A percentile compares a stretch with the other conserved stretches of the same genome.
phyloP scores from a whole-genome alignment of 495 filamentous ascomycete species.

The Aspergillus sparsus region DNA sequence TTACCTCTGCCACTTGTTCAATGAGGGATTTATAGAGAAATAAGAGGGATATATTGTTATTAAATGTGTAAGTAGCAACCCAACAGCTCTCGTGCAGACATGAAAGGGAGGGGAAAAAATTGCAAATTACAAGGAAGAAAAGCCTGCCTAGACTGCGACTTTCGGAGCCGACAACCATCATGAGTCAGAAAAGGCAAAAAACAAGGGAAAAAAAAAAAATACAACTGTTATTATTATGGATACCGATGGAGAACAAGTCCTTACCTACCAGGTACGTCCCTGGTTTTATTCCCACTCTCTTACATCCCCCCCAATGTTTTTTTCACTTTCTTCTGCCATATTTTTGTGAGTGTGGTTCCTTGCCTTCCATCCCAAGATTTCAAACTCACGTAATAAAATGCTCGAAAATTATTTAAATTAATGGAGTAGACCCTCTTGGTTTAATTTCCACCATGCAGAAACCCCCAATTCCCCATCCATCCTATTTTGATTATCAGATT shows the following conservation, averaged over 20 bases:
- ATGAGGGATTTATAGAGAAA: slow-evolving; percentile 15
- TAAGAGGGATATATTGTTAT: slow-evolving; percentile 1
- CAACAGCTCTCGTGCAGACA: slow-evolving; percentile 17
- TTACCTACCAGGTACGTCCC: too few relatives aligned
- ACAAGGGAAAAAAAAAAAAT: background rate
- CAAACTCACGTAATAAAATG: slow-evolving; percentile 22
- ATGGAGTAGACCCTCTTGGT: slow-evolving; percentile 12
- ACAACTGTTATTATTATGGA: background rate
- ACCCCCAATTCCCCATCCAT: slow-evolving; percentile 2
- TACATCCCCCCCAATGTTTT: slow-evolving; percentile 5
- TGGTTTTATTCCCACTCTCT: too few relatives aligned
- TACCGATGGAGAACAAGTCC: too few relatives aligned
- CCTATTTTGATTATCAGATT: slow-evolving; percentile 27
- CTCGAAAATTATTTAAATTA: slow-evolving; percentile 3
- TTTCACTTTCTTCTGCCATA: background rate
- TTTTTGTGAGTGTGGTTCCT: background rate
- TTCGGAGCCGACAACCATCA: slow-evolving; percentile 27
- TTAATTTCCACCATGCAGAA: slow-evolving; percentile 15
- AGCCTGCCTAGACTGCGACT: slow-evolving; percentile 23
- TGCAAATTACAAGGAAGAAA: slow-evolving; percentile 2
- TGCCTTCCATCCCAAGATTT: slow-evolving; percentile 4
- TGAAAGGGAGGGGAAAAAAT: slow-evolving; percentile 2
- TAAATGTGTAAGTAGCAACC: slow-evolving; percentile 14
- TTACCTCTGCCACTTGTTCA: slow-evolving; percentile 2
- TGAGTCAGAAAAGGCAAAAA: slow-evolving; percentile 15